Conservation (phyloP, 2,329 filamentous ascomycete genomes). For the Colletotrichum liriopes region DNA sequence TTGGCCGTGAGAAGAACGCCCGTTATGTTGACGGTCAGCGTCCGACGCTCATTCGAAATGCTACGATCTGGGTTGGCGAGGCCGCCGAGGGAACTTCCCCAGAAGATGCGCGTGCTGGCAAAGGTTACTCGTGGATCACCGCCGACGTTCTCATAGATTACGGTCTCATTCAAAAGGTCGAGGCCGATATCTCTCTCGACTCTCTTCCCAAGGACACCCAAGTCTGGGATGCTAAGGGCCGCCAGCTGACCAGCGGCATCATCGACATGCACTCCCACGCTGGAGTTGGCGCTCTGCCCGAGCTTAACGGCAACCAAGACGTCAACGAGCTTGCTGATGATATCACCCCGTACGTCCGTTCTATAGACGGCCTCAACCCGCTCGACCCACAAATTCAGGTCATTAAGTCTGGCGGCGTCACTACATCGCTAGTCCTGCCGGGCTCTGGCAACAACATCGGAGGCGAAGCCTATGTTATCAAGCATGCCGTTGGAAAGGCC, state of each 20-base stretch:
- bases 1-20: constrained; percentile 72
- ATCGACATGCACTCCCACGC: constrained; percentile 82
- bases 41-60: constrained; percentile 76
- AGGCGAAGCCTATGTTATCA: constrained; percentile 79
- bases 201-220: constrained; percentile 63
- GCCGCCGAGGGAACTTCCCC: constrained; percentile 66
- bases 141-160: constrained; percentile 74
- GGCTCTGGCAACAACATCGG: constrained; percentile 82
- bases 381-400: constrained; percentile 76
- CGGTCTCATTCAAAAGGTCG: constrained; percentile 73
- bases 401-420: constrained; percentile 82
- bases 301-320: constrained; percentile 69
- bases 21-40: constrained; percentile 72
- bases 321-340: constrained; percentile 75
- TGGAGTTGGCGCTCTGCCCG: constrained; percentile 72
- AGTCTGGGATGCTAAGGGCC: constrained; percentile 72
- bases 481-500: constrained; percentile 73
- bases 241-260: constrained; percentile 76
- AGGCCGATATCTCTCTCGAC: constrained; percentile 57
- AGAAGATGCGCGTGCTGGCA: constrained; percentile 70
- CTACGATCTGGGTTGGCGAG: constrained; percentile 78
- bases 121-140: constrained; percentile 72
- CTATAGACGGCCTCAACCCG: constrained; percentile 76
- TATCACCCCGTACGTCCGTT: constrained; percentile 78
- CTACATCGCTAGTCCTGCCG: constrained; percentile 76